phyloP scores from a whole-genome alignment of 306 rosid species.

The Castanospermum australe region DNA sequence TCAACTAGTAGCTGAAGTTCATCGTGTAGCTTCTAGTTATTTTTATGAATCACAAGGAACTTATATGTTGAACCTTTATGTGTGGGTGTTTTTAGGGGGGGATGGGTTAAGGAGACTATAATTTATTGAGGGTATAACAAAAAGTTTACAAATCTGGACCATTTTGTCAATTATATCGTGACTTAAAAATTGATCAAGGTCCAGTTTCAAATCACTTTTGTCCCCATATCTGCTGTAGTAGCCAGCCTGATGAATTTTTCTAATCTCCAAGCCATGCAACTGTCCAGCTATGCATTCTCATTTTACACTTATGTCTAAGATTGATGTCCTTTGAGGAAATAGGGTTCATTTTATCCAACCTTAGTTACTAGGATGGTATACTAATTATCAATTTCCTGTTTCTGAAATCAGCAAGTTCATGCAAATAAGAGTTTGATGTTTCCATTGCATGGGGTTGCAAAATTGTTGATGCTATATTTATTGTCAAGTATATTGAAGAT shows the following conservation, averaged over 20 bases:
- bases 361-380: neutral
- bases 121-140: neutral
- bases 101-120: neutral
- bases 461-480: neutral
- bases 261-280: neutral
- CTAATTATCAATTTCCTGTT: neutral
- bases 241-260: neutral
- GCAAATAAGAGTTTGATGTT: slow-evolving; percentile 20
- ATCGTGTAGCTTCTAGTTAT: slow-evolving; percentile 21
- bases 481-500: neutral
- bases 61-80: neutral
- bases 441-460: neutral
- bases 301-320: neutral
- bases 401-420: slow-evolving; percentile 4
- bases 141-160: neutral
- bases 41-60: slow-evolving; percentile 13
- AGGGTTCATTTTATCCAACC: neutral
- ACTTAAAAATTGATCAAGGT: neutral
- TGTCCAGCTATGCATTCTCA: neutral
- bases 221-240: neutral
- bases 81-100: neutral
- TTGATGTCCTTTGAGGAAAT: neutral
- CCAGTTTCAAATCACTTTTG: neutral
- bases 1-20: slow-evolving; percentile 9
- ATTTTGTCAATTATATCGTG: neutral